phyloP scores from a whole-genome alignment of 257 asterid species.

The Orobanche coerulescens region DNA sequence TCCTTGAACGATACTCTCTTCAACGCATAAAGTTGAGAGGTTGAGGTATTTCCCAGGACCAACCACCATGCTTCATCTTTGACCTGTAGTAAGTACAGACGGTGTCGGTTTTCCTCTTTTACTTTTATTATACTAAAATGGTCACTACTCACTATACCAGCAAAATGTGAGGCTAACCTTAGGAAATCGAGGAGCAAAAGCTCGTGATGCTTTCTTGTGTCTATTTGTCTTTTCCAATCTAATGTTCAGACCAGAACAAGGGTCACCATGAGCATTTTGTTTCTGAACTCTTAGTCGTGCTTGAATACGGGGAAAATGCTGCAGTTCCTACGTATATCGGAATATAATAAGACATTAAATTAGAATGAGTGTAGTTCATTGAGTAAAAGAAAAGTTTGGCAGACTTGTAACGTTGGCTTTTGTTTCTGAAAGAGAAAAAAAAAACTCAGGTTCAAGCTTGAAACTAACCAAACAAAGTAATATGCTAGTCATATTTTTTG shows the following conservation, averaged over 20 bases:
- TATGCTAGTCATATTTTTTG: not conserved
- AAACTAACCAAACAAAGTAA: not conserved
- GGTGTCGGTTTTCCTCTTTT: conserved; percentile 21
- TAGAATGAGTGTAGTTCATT: conserved; percentile 1
- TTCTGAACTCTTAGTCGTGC: conserved; percentile 53
- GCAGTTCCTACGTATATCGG: conserved; percentile 51
- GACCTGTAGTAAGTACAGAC: conserved; percentile 43
- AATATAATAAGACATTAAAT: conserved; percentile 10
- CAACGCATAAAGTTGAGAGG: conserved; percentile 62
- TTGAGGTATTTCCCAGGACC: conserved; percentile 62
- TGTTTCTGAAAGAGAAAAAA: not conserved
- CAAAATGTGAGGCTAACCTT: conserved; percentile 43
- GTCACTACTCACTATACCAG: not conserved
- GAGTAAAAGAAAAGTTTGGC: not conserved
- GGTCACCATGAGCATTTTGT: conserved; percentile 31
- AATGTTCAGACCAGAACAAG: conserved; percentile 37
- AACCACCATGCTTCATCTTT: conserved; percentile 99
- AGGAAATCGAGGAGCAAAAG: conserved; percentile 78
- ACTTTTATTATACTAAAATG: too few species aligned
- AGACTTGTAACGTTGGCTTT: not conserved
- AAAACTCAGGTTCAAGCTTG: not conserved
- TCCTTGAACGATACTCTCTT: conserved; percentile 73
- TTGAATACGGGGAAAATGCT: conserved; percentile 59
- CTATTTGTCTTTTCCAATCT: conserved; percentile 54
- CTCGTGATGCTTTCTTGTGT: conserved; percentile 49